Evolutionary conservation across 2,329 filamentous ascomycete species (phyloP).

Genomic region (Colletotrichum tropicale): DNA sequence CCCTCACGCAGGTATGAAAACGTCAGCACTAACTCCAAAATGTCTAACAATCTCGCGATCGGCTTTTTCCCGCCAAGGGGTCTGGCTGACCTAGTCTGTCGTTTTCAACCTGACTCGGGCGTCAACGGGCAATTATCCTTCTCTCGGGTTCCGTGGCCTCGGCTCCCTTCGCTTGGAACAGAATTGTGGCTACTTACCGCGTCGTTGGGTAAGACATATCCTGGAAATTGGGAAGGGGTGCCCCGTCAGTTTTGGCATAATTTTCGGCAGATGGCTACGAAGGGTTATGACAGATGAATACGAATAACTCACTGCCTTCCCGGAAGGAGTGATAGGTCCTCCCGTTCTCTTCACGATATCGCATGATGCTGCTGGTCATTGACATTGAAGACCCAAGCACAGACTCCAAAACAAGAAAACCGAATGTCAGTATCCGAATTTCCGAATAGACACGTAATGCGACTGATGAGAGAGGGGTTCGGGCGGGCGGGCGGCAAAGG

Average conservation of each 20-base stretch:
- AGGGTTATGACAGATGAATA: not conserved
- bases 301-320: slow-evolving; percentile 21
- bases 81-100: slow-evolving; percentile 24
- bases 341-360: slow-evolving; percentile 43
- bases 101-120: slow-evolving; percentile 22
- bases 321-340: slow-evolving; percentile 41
- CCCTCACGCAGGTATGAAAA: not conserved
- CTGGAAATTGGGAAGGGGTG: not conserved
- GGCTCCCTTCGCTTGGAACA: not conserved
- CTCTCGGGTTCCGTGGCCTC: not conserved
- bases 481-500: not conserved
- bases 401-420: not conserved
- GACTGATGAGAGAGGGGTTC: not conserved
- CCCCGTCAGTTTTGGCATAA: not conserved
- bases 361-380: slow-evolving; percentile 38
- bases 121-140: not conserved
- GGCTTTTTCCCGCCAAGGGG: not conserved
- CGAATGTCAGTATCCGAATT: not conserved
- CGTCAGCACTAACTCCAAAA: not conserved
- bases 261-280: not conserved
- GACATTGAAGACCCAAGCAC: slow-evolving; percentile 30
- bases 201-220: slow-evolving; percentile 31
- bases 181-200: slow-evolving; percentile 14
- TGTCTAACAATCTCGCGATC: not conserved
- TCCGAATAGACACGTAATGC: not conserved